phyloP scores from a whole-genome alignment of 179 eudicot genomes.

The Drosera spatulata region DNA sequence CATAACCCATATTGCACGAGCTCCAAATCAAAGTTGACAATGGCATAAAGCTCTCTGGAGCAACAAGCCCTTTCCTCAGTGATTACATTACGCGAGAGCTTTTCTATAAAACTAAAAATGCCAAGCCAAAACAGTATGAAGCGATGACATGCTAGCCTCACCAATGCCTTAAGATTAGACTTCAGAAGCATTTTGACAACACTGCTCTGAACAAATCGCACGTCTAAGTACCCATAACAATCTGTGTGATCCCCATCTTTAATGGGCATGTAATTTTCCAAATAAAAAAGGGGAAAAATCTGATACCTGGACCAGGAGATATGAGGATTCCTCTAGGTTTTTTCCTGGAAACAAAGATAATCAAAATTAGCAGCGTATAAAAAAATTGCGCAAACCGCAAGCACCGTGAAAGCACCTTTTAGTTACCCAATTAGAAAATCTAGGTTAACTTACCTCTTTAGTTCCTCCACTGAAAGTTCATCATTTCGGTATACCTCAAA shows the following conservation, averaged over 20 bases:
- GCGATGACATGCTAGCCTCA: too few relatives aligned
- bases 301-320: conserved; percentile 97
- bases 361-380: conserved; percentile 8
- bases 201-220: too few relatives aligned
- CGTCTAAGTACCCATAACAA: too few relatives aligned
- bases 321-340: conserved; percentile 90
- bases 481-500: conserved; percentile 92
- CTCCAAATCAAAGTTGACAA: not conserved
- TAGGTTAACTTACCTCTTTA: conserved; percentile 43
- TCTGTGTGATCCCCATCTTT: too few relatives aligned
- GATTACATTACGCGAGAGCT: too few relatives aligned
- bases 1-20: not conserved
- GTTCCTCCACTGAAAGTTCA: conserved; percentile 82
- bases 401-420: not conserved
- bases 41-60: too few relatives aligned
- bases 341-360: conserved; percentile 36
- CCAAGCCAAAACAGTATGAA: too few relatives aligned
- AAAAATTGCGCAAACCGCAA: not conserved
- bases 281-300: conserved; percentile 9
- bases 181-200: too few relatives aligned
- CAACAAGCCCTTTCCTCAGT: too few relatives aligned
- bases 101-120: too few relatives aligned
- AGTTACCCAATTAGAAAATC: not conserved
- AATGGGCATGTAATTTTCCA: not conserved
- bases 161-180: too few relatives aligned